These are phyloP conservation scores for Angomonas desouzai DNA, from an alignment of 208 protist species.

Conservation along the genomic window DNA sequence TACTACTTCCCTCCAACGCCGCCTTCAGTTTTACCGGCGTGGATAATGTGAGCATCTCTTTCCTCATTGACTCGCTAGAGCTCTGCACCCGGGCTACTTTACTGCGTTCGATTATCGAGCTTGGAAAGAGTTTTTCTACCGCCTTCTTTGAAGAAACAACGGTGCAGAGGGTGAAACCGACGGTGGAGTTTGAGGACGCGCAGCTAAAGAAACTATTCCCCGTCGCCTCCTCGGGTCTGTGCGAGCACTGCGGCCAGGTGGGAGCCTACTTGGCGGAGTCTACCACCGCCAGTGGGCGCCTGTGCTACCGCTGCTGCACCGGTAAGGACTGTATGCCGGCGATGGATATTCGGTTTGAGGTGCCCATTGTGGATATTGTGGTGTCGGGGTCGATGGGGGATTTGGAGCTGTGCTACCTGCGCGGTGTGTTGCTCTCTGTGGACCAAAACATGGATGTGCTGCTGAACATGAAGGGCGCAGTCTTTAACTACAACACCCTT, in stretches of 20 bases:
- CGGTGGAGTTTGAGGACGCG: conserved; percentile 52
- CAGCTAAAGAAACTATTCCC: conserved; percentile 34
- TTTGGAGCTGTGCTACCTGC: conserved; percentile 48
- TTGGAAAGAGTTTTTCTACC: conserved; percentile 60
- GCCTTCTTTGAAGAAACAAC: conserved; percentile 56
- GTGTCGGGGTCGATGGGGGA: conserved; percentile 44
- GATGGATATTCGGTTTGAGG: conserved; percentile 56
- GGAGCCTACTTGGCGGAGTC: conserved; percentile 34
- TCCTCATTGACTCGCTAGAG: conserved; percentile 47
- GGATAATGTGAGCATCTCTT: conserved; percentile 48
- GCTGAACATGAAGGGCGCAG: conserved; percentile 34
- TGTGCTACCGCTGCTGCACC: conserved; percentile 83
- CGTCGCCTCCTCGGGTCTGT: conserved; percentile 45
- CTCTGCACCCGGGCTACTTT: conserved; percentile 57
- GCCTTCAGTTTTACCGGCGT: conserved; percentile 51
- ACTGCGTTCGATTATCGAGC: conserved; percentile 60
- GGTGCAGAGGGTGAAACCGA: conserved; percentile 36
- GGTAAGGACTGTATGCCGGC: conserved; percentile 48
- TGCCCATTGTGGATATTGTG: conserved; percentile 67
- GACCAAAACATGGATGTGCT: conserved; percentile 51
- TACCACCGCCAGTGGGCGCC: conserved; percentile 26
- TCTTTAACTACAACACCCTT: conserved; percentile 70
- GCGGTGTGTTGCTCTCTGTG: conserved; percentile 33
- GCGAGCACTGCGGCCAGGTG: conserved; percentile 43
- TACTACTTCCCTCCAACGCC: conserved; percentile 59